phyloP scores from a whole-genome alignment of 768 basidiomycete species.

The Mycena vulgaris region DNA sequence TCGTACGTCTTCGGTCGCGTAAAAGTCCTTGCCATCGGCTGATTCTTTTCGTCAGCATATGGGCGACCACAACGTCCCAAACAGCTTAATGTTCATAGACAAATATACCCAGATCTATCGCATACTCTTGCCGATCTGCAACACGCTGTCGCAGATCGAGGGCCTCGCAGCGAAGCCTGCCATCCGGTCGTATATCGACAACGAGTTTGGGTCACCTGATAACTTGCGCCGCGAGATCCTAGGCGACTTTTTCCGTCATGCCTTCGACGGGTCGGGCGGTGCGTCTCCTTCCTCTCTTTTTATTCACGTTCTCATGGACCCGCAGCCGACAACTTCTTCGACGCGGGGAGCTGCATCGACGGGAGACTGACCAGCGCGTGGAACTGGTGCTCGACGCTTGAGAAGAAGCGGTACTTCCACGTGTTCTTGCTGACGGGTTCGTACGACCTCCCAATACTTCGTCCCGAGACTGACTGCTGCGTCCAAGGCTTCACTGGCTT shows the following conservation, averaged over 20 bases:
- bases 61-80: slow-evolving; percentile 90
- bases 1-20: slow-evolving; percentile 46
- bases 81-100: slow-evolving; percentile 91
- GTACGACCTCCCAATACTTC: slow-evolving; percentile 41
- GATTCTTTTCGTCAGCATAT: slow-evolving; percentile 63
- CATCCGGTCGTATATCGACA: slow-evolving; percentile 81
- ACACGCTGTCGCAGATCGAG: slow-evolving; percentile 82
- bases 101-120: slow-evolving; percentile 95
- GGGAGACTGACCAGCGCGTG: slow-evolving; percentile 91
- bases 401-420: slow-evolving; percentile 90
- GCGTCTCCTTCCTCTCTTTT: background rate
- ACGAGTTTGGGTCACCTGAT: slow-evolving; percentile 86
- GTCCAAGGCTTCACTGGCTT: slow-evolving; percentile 83
- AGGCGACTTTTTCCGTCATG: slow-evolving; percentile 89
- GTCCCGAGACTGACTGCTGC: slow-evolving; percentile 19
- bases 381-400: slow-evolving; percentile 91
- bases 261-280: slow-evolving; percentile 88
- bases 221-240: slow-evolving; percentile 80
- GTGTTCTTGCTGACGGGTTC: slow-evolving; percentile 83
- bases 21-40: slow-evolving; percentile 5
- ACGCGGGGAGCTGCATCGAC: slow-evolving; percentile 89
- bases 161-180: slow-evolving; percentile 77
- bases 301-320: background rate
- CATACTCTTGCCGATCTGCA: slow-evolving; percentile 90
- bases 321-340: slow-evolving; percentile 88